Conservation (phyloP, 2,329 filamentous ascomycete species). For the Calonectria multiphialidica region DNA sequence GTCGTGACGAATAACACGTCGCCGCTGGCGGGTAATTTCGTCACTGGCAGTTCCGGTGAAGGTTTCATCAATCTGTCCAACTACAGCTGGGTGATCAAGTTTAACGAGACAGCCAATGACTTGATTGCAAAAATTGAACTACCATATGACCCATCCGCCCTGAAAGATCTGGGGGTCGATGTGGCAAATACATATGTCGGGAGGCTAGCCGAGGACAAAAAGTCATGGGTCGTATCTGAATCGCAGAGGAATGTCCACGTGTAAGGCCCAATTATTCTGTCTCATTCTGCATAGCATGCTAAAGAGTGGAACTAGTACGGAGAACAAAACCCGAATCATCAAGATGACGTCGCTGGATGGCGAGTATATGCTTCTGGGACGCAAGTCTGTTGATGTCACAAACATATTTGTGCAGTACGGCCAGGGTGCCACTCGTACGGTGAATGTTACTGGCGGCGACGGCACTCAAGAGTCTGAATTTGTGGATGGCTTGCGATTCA, state of each 20-base stretch:
- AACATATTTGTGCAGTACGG: neutral
- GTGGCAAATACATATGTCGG: neutral
- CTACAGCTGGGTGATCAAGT: neutral
- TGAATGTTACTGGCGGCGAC: neutral
- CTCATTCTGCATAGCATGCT: neutral
- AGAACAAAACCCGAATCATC: neutral
- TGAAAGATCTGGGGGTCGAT: neutral
- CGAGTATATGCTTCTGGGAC: neutral
- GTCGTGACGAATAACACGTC: neutral
- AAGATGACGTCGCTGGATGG: neutral
- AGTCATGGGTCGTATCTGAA: neutral
- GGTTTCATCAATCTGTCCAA: neutral
- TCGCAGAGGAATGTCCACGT: neutral
- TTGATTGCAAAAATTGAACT: neutral
- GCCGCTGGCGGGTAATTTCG: neutral
- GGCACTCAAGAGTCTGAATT: neutral
- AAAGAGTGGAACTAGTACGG: neutral
- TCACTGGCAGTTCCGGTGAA: neutral
- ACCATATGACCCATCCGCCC: neutral
- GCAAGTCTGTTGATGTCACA: neutral
- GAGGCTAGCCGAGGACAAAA: neutral
- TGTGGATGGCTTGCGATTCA: neutral
- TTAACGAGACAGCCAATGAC: constrained; percentile 3
- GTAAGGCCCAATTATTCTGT: neutral
- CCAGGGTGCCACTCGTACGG: neutral